A percentile compares a stretch with the other conserved stretches of the same genome.
phyloP scores from a whole-genome alignment of 106 monocot genomes.

The Gastrodia elata region DNA sequence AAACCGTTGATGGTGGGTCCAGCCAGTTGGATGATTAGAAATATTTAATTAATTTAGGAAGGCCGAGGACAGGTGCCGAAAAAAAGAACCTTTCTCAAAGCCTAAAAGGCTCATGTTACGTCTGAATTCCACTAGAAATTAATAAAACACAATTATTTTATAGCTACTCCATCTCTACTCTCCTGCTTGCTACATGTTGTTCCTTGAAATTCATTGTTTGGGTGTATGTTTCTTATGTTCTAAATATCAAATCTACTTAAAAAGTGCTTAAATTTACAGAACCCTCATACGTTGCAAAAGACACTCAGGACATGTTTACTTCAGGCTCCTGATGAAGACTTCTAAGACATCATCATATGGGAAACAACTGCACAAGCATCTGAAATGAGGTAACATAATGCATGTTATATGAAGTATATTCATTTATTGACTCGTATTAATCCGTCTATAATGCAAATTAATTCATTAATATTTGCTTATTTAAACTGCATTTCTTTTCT shows the following conservation, averaged over 20 bases:
- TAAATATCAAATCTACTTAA: not conserved
- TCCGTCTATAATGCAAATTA: not conserved
- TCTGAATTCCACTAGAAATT: too few species aligned
- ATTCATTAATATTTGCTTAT: not conserved
- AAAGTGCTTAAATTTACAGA: not conserved
- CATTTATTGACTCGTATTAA: not conserved
- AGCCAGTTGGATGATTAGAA: too few species aligned
- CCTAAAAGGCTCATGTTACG: too few species aligned
- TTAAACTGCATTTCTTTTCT: not conserved
- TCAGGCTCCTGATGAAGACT: conserved; percentile 99
- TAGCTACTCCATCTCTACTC: too few species aligned
- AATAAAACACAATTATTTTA: too few species aligned
- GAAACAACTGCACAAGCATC: conserved; percentile 68
- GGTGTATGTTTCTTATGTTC: not conserved
- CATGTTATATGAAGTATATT: not conserved
- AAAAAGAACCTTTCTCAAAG: too few species aligned
- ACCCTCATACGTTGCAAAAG: not conserved
- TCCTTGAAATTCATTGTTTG: not conserved
- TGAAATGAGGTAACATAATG: conserved; percentile 65
- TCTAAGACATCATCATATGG: conserved; percentile 63
- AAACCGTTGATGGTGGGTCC: too few species aligned
- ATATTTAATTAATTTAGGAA: too few species aligned
- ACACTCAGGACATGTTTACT: not conserved
- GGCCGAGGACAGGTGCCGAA: too few species aligned
- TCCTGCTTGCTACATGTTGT: not conserved